A percentile compares a stretch with the other conserved stretches of the same genome.
These are phyloP conservation scores for Hypholoma sublateritium DNA, from an alignment of 768 basidiomycete genomes.

Conservation along the genomic window DNA sequence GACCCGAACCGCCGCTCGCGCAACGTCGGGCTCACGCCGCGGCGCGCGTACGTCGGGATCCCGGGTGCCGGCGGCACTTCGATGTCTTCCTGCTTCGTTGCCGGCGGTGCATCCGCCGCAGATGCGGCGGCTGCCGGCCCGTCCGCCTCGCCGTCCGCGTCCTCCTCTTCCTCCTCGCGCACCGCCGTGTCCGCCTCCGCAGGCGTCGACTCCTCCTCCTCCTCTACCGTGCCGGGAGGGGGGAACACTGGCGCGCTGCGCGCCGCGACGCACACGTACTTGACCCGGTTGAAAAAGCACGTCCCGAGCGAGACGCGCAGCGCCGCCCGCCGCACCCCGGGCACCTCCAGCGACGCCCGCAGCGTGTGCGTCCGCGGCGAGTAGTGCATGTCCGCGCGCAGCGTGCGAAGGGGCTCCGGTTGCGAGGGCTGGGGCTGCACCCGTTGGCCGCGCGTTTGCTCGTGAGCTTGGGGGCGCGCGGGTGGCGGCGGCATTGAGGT, in stretches of 20 bases:
- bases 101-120: background rate
- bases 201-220: background rate
- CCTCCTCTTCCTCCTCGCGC: slow-evolving; percentile 10
- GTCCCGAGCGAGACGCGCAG: slow-evolving; percentile 60
- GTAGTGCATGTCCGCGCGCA: slow-evolving; percentile 50
- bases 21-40: slow-evolving; percentile 18
- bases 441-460: too few species aligned
- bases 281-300: slow-evolving; percentile 54
- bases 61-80: background rate
- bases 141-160: background rate
- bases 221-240: slow-evolving; percentile 11
- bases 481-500: too few species aligned
- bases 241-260: slow-evolving; percentile 38
- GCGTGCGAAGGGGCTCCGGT: background rate
- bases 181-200: too few species aligned
- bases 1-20: slow-evolving; percentile 27
- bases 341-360: slow-evolving; percentile 66
- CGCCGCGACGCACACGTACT: slow-evolving; percentile 51
- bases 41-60: background rate
- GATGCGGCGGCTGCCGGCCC: background rate
- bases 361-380: slow-evolving; percentile 48
- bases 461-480: too few species aligned
- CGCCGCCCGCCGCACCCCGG: slow-evolving; percentile 61
- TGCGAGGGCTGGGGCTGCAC: background rate
- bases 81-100: background rate